A percentile compares a stretch with the other conserved stretches of the same genome.
These are phyloP conservation scores for Microcyclosporella mali DNA, from an alignment of 2,329 filamentous ascomycete species.

Conservation along the genomic window DNA sequence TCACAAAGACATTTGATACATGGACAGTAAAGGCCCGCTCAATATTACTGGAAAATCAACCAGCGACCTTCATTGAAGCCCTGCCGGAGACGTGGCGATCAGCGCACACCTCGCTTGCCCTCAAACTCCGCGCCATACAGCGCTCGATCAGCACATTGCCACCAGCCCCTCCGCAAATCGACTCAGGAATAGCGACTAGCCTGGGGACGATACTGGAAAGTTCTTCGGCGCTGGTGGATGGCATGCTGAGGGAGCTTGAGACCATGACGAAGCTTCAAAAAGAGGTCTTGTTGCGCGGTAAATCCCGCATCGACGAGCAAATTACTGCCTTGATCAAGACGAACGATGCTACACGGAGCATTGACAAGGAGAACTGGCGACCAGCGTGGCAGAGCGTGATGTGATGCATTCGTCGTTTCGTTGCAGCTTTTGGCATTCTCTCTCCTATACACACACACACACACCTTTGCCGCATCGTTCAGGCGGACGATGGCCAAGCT, in stretches of 20 bases:
- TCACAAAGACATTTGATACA: constrained; percentile 53
- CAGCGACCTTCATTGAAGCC: constrained; percentile 49
- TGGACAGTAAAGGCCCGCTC: constrained; percentile 43
- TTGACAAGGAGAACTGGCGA: constrained; percentile 21
- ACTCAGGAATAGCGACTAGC: constrained; percentile 30
- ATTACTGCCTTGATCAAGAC: constrained; percentile 17
- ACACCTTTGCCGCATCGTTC: neutral
- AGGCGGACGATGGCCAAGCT: constrained; percentile 13
- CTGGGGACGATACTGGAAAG: constrained; percentile 46
- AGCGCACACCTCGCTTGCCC: constrained; percentile 48
- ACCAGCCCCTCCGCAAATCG: constrained; percentile 15
- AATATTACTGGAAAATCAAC: constrained; percentile 9
- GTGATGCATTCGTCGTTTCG: constrained; percentile 3
- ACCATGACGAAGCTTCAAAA: constrained; percentile 57
- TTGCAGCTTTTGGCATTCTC: neutral
- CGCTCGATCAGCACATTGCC: constrained; percentile 46
- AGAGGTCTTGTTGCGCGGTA: constrained; percentile 52
- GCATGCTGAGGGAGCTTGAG: constrained; percentile 58
- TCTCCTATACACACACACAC: no score
- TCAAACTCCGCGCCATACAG: constrained; percentile 52
- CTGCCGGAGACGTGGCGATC: constrained; percentile 55
- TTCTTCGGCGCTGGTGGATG: constrained; percentile 46
- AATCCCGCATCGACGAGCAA: constrained; percentile 49
- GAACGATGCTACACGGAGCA: constrained; percentile 2
- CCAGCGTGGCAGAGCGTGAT: constrained; percentile 24